phyloP scores from a whole-genome alignment of 2,329 filamentous ascomycete species.

The Fusarium succisae region DNA sequence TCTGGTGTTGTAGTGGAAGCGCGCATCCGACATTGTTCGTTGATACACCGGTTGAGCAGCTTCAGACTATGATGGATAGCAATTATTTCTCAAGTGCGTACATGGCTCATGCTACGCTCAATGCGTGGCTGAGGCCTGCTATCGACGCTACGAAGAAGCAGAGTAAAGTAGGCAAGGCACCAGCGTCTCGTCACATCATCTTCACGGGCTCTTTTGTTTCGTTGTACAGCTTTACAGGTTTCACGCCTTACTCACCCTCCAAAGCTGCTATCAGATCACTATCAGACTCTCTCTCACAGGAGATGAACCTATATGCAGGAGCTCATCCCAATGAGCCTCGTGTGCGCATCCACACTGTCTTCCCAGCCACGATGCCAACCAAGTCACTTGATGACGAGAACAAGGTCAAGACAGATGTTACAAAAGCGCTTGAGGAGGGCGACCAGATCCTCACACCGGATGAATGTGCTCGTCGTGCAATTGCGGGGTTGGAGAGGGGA shows the following conservation, averaged over 20 bases:
- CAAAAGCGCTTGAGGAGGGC: slow-evolving; percentile 27
- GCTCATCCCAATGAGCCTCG: slow-evolving; percentile 16
- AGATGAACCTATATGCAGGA: slow-evolving; percentile 29
- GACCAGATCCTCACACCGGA: slow-evolving; percentile 20
- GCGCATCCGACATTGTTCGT: slow-evolving; percentile 29
- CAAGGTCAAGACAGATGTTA: slow-evolving; percentile 23
- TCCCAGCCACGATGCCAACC: slow-evolving; percentile 29
- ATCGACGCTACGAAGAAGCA: not conserved
- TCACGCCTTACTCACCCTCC: slow-evolving; percentile 23
- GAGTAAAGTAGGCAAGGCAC: not conserved
- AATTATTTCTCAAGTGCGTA: slow-evolving; percentile 34
- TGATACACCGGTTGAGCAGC: slow-evolving; percentile 25
- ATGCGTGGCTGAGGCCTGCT: slow-evolving; percentile 18
- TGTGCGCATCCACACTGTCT: slow-evolving; percentile 23
- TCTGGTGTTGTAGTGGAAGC: slow-evolving; percentile 32
- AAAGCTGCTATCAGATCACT: slow-evolving; percentile 28
- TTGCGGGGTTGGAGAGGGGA: slow-evolving; percentile 14
- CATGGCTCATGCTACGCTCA: slow-evolving; percentile 27
- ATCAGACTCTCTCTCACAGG: slow-evolving; percentile 28
- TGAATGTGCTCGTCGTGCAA: slow-evolving; percentile 23
- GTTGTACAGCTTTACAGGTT: slow-evolving; percentile 24
- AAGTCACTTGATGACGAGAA: slow-evolving; percentile 29
- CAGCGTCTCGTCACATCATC: slow-evolving; percentile 12
- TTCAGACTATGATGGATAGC: slow-evolving; percentile 35
- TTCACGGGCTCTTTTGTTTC: slow-evolving; percentile 33